Conservation (phyloP, 805 yeast species). For the Cyberlindnera misumaiensis region DNA sequence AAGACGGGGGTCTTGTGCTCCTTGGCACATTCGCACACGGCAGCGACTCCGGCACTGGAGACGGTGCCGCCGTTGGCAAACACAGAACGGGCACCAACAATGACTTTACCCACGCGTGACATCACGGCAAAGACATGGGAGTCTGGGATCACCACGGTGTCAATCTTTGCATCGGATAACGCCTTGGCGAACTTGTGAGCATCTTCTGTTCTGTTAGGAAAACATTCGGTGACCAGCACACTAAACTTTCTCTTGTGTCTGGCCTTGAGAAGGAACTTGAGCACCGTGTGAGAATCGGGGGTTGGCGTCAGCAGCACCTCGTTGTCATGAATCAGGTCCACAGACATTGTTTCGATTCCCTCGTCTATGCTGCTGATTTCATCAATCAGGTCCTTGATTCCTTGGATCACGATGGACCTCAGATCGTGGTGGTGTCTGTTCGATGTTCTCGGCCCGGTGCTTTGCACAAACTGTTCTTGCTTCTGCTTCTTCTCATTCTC, state of each 20-base stretch:
- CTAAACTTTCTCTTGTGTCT: conserved; percentile 86
- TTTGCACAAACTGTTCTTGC: conserved; percentile 7
- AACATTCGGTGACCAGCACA: conserved; percentile 85
- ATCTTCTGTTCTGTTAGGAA: conserved; percentile 75
- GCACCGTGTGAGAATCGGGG: conserved; percentile 83
- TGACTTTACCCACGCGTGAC: conserved; percentile 95
- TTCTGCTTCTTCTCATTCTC: conserved; percentile 22
- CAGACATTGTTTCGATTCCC: conserved; percentile 83
- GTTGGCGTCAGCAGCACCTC: conserved; percentile 87
- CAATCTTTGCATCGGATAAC: conserved; percentile 79
- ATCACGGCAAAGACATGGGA: conserved; percentile 89
- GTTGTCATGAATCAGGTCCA: conserved; percentile 90
- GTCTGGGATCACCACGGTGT: conserved; percentile 88
- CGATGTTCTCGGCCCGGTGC: conserved; percentile 13
- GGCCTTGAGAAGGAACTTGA: conserved; percentile 81
- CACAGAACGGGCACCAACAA: conserved; percentile 86
- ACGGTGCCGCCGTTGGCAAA: conserved; percentile 96
- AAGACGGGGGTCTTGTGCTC: conserved; percentile 95
- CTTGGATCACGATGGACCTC: conserved; percentile 83
- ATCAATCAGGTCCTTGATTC: conserved; percentile 85
- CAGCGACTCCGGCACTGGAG: conserved; percentile 82
- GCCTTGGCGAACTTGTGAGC: conserved; percentile 78
- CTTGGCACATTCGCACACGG: conserved; percentile 93
- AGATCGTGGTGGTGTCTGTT: conserved; percentile 41
- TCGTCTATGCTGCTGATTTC: conserved; percentile 87